Percentiles rank a stretch among this genome's conserved stretches.
phyloP scores from a whole-genome alignment of 192 early-diverging fungal genomes.

The Tieghemiomyces parasiticus region DNA sequence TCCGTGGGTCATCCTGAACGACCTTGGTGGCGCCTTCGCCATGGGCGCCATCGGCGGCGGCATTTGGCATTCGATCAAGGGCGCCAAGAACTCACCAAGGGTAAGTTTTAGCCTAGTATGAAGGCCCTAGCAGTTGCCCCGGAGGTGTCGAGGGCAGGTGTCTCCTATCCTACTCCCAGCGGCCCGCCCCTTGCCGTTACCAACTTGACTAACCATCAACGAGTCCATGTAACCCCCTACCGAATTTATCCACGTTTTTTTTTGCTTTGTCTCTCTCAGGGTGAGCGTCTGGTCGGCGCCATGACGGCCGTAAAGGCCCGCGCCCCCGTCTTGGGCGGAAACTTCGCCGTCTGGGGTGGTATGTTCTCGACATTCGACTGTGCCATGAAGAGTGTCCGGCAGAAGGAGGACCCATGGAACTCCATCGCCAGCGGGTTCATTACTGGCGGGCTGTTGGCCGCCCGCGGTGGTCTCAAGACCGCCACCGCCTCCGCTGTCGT shows the following conservation, averaged over 20 bases:
- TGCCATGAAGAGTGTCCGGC: conserved; percentile 77
- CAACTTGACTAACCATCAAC: not conserved
- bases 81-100: conserved; percentile 93
- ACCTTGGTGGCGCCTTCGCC: conserved; percentile 75
- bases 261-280: conserved; percentile 17
- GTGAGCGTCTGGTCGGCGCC: conserved; percentile 81
- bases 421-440: conserved; percentile 85
- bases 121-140: not conserved
- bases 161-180: not conserved
- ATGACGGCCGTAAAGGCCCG: conserved; percentile 81
- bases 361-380: conserved; percentile 98
- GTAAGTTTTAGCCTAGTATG: conserved; percentile 22
- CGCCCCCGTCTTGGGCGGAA: conserved; percentile 88
- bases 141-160: not conserved
- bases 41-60: conserved; percentile 95
- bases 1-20: conserved; percentile 76
- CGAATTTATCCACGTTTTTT: not conserved
- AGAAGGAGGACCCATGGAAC: conserved; percentile 99
- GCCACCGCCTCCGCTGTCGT: conserved; percentile 75
- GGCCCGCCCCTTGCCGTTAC: not conserved
- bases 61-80: conserved; percentile 96
- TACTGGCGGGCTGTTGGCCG: conserved; percentile 90
- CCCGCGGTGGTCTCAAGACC: conserved; percentile 59
- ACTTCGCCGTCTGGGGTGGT: conserved; percentile 99
- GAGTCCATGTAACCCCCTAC: not conserved